phyloP scores from a whole-genome alignment of 2,329 filamentous ascomycete genomes.

The Fusarium torreyae region DNA sequence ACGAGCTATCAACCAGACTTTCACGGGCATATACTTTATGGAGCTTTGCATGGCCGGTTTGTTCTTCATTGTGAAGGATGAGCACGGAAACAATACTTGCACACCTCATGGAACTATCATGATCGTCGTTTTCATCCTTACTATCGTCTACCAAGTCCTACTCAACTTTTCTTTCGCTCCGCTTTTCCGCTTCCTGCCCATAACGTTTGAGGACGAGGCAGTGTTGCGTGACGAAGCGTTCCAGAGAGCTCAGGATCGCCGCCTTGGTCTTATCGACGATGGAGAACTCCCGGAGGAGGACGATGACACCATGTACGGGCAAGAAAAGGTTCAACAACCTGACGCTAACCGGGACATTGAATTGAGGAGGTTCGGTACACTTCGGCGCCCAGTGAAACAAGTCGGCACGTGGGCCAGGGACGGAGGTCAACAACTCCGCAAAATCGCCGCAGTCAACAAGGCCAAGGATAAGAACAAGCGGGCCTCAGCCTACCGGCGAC shows the following conservation, averaged over 20 bases:
- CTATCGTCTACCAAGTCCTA: constrained; percentile 82
- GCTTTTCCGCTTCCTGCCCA: constrained; percentile 89
- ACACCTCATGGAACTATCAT: constrained; percentile 86
- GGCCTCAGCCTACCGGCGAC: constrained; percentile 64
- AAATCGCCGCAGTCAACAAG: no score
- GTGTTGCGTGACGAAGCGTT: constrained; percentile 93
- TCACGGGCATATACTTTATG: constrained; percentile 95
- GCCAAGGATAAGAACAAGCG: constrained; percentile 49
- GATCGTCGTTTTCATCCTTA: constrained; percentile 81
- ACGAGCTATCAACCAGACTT: constrained; percentile 93
- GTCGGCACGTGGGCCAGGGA: constrained; percentile 56
- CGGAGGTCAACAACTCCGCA: no score
- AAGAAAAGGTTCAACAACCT: no score
- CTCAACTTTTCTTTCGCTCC: constrained; percentile 89
- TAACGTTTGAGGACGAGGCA: constrained; percentile 96
- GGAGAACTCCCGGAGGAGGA: no score
- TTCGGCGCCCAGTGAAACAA: constrained; percentile 64
- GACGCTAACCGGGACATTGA: no score
- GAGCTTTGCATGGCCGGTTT: constrained; percentile 90
- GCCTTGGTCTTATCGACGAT: constrained; percentile 72
- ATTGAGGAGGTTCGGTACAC: constrained; percentile 52
- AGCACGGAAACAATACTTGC: constrained; percentile 69
- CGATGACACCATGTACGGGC: no score
- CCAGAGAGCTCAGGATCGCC: constrained; percentile 80
- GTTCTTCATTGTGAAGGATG: constrained; percentile 83